Conservation (phyloP, 495 filamentous ascomycete species). For the Cetradonia linearis region DNA sequence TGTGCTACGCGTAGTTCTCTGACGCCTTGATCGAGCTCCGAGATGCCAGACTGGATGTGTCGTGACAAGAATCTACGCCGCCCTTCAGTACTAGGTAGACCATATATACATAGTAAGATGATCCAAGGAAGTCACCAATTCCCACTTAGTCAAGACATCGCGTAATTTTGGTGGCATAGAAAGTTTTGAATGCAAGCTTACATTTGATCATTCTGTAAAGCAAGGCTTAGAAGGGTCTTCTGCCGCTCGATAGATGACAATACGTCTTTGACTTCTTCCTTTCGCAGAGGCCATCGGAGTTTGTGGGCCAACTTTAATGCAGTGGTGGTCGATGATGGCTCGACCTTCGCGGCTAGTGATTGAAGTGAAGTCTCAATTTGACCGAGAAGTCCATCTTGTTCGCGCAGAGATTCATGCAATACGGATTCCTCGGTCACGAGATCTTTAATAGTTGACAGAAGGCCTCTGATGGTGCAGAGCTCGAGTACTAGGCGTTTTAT, state of each 20-base stretch:
- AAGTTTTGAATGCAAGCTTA: not conserved
- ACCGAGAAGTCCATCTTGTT: constrained; percentile 22
- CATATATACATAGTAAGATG: not conserved
- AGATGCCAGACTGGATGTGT: not conserved
- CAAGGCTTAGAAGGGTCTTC: constrained; percentile 24
- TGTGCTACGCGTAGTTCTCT: not conserved
- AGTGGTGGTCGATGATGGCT: constrained; percentile 15
- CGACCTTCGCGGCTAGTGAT: constrained; percentile 21
- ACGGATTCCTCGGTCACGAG: constrained; percentile 23
- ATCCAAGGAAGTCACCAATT: not conserved
- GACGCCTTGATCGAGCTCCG: not conserved
- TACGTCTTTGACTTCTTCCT: constrained; percentile 25
- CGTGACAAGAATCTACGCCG: not conserved
- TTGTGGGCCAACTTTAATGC: constrained; percentile 15
- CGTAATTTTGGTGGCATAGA: not conserved
- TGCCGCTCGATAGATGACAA: constrained; percentile 27
- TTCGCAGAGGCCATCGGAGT: constrained; percentile 27
- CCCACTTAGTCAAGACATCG: not conserved
- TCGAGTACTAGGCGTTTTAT: constrained; percentile 21
- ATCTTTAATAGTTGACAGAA: constrained; percentile 24
- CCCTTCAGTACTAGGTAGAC: not conserved
- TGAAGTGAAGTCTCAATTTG: constrained; percentile 26
- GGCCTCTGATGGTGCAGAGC: constrained; percentile 20
- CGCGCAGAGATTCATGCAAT: constrained; percentile 22
- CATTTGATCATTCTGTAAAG: constrained; percentile 29